Evolutionary conservation across 179 eudicot species (phyloP), one percentile per base, ranked within the genome.

Genomic region (Beta lomatogona): DNA sequence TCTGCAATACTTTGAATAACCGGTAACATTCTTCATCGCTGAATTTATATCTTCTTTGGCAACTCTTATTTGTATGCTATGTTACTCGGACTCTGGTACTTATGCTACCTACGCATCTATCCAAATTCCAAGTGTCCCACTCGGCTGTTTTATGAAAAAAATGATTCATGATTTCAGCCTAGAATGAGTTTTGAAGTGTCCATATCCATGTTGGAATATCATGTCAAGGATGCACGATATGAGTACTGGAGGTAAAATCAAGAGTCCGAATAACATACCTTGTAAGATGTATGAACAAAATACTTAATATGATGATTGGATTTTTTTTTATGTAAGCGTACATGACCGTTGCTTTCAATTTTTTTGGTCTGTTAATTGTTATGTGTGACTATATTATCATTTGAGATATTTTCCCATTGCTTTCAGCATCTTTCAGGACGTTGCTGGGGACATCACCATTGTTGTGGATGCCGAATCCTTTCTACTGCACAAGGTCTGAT

Each of bases 371-470:
- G 44, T 28, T 67, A 31, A 48, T 9, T 48, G 52, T 48, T 48
- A 0, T 48, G 52, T 48, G 3, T 67, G 71, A 67, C 18, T 16
- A 4, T 50, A 4, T 48, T 6, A 5, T 48, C 3, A 9, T 48
- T 67, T 16, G 57, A 3, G 41, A 45, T 14, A 9, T 58, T 48
- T 67, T 57, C 66, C 12, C 28, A 19, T 55, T 22, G 63, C 67
- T 41, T 71, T 61, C 92, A 92, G 94, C 50, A 92, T 92, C 66
- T 92, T 92, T 73, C 87, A 88, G 73, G 95, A 91, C 73, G 91
- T 91, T 78, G 91, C 92, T 64, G 91, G 93, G 58, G 93, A 91
- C 82, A 86, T 91, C 64, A 88, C 90, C 13, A 28, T 91, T 25
- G 70, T 86, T 28, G 91, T 91, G 6, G 84, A 86, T 78, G 92